Evolutionary conservation across 192 early-diverging fungal species (phyloP).

Genomic region (Podila epicladia): DNA sequence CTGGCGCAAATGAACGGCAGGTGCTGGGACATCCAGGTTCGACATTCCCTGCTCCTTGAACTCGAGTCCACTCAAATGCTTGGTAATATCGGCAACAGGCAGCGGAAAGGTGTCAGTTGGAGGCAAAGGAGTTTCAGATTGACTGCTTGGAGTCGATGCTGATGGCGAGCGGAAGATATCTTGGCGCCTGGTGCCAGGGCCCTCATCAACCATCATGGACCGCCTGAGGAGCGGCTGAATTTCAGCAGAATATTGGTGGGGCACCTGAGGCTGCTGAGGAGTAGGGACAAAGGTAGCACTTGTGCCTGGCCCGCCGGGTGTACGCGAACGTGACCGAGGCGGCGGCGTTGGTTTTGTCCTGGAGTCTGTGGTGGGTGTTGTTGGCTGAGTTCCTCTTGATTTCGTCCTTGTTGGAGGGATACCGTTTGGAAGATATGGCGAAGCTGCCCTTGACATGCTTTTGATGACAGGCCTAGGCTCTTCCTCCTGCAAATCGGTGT

Average conservation of each 20-base stretch:
- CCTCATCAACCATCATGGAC: slow-evolving; percentile 18
- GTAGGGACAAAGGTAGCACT: not conserved
- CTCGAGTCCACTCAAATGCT: slow-evolving; percentile 42
- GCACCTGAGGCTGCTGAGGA: slow-evolving; percentile 18
- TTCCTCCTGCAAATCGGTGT: slow-evolving; percentile 10
- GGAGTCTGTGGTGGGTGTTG: slow-evolving; percentile 20
- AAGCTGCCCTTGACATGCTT: slow-evolving; percentile 11
- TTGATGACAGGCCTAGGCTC: slow-evolving; percentile 12
- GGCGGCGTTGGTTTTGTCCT: slow-evolving; percentile 20
- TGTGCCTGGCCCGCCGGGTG: slow-evolving; percentile 14
- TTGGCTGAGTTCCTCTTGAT: slow-evolving; percentile 17
- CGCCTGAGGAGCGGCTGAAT: slow-evolving; percentile 23
- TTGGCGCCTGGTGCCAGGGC: slow-evolving; percentile 10
- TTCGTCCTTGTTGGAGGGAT: slow-evolving; percentile 18
- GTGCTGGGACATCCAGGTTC: slow-evolving; percentile 5
- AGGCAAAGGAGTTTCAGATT: slow-evolving; percentile 14
- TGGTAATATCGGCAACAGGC: slow-evolving; percentile 47
- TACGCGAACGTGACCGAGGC: slow-evolving; percentile 26
- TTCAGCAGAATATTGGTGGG: slow-evolving; percentile 34
- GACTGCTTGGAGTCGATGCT: slow-evolving; percentile 23
- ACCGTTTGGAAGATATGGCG: slow-evolving; percentile 22
- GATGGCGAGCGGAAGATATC: slow-evolving; percentile 20
- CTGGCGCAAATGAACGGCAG: slow-evolving; percentile 15
- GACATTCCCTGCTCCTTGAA: slow-evolving; percentile 24
- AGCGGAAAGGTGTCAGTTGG: slow-evolving; percentile 11